Conservation (phyloP, 345 rosid genomes). For the Eucalyptus paniculata region DNA sequence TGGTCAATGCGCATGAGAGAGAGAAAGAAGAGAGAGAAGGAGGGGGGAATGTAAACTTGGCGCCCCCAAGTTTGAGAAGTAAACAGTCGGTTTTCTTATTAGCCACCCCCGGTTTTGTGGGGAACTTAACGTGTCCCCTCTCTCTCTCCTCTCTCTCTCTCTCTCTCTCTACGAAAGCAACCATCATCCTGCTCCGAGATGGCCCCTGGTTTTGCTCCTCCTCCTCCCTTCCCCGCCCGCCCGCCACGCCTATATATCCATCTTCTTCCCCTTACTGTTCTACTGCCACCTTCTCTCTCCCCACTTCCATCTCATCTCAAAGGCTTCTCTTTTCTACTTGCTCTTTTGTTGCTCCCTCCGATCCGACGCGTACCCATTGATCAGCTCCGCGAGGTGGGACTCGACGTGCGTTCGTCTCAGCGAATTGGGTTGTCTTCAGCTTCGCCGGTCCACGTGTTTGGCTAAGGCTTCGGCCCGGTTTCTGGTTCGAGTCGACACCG, state of each 20-base stretch:
- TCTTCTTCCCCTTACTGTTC: neutral
- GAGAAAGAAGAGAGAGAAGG: neutral
- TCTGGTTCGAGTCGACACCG: neutral
- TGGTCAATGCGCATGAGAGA: neutral
- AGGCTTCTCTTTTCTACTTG: neutral
- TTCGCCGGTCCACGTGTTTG: neutral
- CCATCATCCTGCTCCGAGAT: neutral
- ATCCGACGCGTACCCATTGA: neutral
- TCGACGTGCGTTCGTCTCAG: neutral
- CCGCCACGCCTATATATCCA: neutral
- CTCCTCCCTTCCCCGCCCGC: neutral
- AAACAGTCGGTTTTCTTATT: neutral
- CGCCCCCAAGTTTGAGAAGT: neutral
- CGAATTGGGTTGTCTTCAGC: neutral
- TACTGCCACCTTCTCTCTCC: neutral
- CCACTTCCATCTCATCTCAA: neutral
- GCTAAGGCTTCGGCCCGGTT: neutral
- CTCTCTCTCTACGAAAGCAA: neutral
- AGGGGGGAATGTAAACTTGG: neutral
- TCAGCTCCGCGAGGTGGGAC: neutral
- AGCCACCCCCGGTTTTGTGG: neutral
- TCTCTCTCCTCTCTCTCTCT: neutral
- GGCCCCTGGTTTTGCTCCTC: slow-evolving; percentile 54
- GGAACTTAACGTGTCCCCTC: neutral
- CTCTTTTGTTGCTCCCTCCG: neutral